Percentiles rank a stretch among this genome's conserved stretches.
phyloP scores from a whole-genome alignment of 2,329 filamentous ascomycete genomes.

The Aspergillus hortae region DNA sequence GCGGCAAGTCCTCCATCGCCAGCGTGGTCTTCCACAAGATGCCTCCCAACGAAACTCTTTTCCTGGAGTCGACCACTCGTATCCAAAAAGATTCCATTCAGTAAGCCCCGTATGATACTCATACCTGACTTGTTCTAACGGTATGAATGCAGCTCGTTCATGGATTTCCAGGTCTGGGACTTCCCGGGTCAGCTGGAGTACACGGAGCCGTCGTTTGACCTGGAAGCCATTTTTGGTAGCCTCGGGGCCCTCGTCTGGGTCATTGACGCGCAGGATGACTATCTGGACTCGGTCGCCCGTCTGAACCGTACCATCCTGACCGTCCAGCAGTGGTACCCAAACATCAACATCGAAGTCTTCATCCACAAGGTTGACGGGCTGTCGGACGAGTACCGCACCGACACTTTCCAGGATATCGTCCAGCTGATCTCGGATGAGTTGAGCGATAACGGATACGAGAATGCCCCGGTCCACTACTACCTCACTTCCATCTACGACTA shows the following conservation, averaged over 20 bases:
- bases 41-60: slow-evolving; percentile 90
- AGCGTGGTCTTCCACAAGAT: slow-evolving; percentile 99
- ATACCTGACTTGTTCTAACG: not conserved
- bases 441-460: slow-evolving; percentile 87
- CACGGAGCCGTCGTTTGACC: slow-evolving; percentile 82
- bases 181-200: slow-evolving; percentile 95
- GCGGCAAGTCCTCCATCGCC: slow-evolving; percentile 96
- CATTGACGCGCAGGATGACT: slow-evolving; percentile 97
- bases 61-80: slow-evolving; percentile 88
- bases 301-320: slow-evolving; percentile 87
- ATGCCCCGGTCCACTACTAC: slow-evolving; percentile 90
- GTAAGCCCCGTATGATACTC: slow-evolving; percentile 53
- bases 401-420: slow-evolving; percentile 94
- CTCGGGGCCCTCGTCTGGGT: slow-evolving; percentile 97
- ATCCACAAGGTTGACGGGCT: slow-evolving; percentile 99
- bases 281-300: slow-evolving; percentile 82
- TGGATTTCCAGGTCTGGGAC: slow-evolving; percentile 99
- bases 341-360: slow-evolving; percentile 96
- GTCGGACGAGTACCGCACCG: slow-evolving; percentile 91
- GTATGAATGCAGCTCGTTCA: slow-evolving; percentile 70
- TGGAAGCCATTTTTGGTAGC: slow-evolving; percentile 89
- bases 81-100: slow-evolving; percentile 95
- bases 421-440: slow-evolving; percentile 96
- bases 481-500: slow-evolving; percentile 98
- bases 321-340: slow-evolving; percentile 81